Conservation (phyloP, 208 protist species). For the Crithidia acanthocephali region DNA sequence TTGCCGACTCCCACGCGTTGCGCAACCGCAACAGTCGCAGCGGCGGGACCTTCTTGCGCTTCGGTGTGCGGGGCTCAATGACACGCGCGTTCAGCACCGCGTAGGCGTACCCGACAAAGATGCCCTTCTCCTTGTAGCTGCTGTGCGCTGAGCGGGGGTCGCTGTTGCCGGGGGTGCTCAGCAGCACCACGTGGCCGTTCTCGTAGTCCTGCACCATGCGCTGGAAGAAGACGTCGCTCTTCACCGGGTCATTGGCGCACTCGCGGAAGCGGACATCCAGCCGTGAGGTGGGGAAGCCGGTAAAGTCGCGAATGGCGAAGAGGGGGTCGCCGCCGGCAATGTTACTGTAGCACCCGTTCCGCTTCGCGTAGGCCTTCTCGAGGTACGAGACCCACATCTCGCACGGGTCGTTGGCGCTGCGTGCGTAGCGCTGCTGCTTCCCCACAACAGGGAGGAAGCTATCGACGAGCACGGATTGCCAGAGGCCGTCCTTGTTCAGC, state of each 20-base stretch:
- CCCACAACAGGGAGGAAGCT: slow-evolving; percentile 69
- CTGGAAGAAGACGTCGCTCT: slow-evolving; percentile 46
- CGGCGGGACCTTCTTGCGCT: slow-evolving; percentile 21
- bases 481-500: slow-evolving; percentile 76
- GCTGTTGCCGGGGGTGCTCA: slow-evolving; percentile 52
- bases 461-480: slow-evolving; percentile 72
- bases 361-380: slow-evolving; percentile 88
- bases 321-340: slow-evolving; percentile 73
- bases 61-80: slow-evolving; percentile 16
- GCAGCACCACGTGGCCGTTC: slow-evolving; percentile 48
- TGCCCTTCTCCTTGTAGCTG: slow-evolving; percentile 48
- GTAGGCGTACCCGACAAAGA: slow-evolving; percentile 60
- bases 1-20: slow-evolving; percentile 60
- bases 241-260: slow-evolving; percentile 26
- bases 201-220: slow-evolving; percentile 43
- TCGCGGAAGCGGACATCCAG: slow-evolving; percentile 44
- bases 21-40: slow-evolving; percentile 51
- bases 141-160: slow-evolving; percentile 21
- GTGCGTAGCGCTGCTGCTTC: slow-evolving; percentile 53
- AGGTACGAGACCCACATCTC: slow-evolving; percentile 85
- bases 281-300: slow-evolving; percentile 56
- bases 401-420: slow-evolving; percentile 54
- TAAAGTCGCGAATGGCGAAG: slow-evolving; percentile 68
- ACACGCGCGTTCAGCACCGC: slow-evolving; percentile 39
- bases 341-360: slow-evolving; percentile 69